Conservation (phyloP, 1,284 basidiomycete species). For the Somion occarium region DNA sequence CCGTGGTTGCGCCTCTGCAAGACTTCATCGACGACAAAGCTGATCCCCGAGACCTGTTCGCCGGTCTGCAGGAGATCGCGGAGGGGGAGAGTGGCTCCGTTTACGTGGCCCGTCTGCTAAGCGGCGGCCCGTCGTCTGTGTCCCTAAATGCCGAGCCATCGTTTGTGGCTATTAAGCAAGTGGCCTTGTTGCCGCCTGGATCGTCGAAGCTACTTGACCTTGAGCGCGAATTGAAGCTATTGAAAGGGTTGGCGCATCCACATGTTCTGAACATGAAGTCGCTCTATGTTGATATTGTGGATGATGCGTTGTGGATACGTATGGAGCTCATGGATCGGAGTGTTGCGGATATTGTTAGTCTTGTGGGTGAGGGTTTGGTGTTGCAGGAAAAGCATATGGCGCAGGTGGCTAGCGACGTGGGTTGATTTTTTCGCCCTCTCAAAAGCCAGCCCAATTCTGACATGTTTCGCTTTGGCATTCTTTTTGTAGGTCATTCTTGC, state of each 20-base stretch:
- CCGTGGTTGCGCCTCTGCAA: slow-evolving; percentile 55
- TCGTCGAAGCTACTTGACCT: slow-evolving; percentile 57
- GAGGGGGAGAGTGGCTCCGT: slow-evolving; percentile 77
- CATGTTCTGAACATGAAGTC: slow-evolving; percentile 63
- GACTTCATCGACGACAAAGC: slow-evolving; percentile 57
- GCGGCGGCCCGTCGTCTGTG: slow-evolving; percentile 16
- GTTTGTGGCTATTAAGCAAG: slow-evolving; percentile 62
- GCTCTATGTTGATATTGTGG: slow-evolving; percentile 60
- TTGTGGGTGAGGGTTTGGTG: slow-evolving; percentile 54
- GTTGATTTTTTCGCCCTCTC: slow-evolving; percentile 25
- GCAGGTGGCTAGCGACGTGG: slow-evolving; percentile 68
- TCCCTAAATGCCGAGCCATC: slow-evolving; percentile 27
- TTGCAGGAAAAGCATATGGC: slow-evolving; percentile 63
- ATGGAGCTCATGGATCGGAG: slow-evolving; percentile 86
- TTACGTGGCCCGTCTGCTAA: slow-evolving; percentile 51
- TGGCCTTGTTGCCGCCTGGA: slow-evolving; percentile 54
- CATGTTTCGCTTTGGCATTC: not conserved
- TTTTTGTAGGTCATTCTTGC: slow-evolving; percentile 54
- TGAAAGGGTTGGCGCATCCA: slow-evolving; percentile 51
- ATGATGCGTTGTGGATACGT: slow-evolving; percentile 71
- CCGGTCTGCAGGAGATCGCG: slow-evolving; percentile 67
- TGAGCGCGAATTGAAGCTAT: slow-evolving; percentile 50
- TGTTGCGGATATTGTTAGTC: slow-evolving; percentile 67
- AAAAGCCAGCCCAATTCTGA: slow-evolving; percentile 5
- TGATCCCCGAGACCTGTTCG: slow-evolving; percentile 58